Conservation (phyloP, 1,284 basidiomycete genomes). For the Coniferiporia sulphurascens region DNA sequence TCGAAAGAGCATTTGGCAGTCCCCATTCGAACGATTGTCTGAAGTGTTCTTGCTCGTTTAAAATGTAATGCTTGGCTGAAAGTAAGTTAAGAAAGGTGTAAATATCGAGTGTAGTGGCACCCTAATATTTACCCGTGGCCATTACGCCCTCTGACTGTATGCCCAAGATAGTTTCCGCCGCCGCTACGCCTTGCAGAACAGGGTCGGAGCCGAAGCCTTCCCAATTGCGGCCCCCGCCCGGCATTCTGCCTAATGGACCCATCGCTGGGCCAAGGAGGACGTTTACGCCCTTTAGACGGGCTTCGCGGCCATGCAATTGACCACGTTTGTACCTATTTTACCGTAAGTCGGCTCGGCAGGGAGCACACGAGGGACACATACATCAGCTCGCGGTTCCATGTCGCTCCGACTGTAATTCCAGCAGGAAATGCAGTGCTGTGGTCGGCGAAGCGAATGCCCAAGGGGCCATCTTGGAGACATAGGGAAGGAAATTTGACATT, state of each 20-base stretch:
- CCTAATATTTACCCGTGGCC: constrained; percentile 34
- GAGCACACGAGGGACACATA: constrained; percentile 23
- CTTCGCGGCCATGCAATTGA: constrained; percentile 68
- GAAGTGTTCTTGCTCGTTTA: constrained; percentile 34
- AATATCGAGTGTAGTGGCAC: background rate
- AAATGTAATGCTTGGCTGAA: constrained; percentile 29
- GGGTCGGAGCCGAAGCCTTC: constrained; percentile 59
- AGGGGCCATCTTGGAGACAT: constrained; percentile 35
- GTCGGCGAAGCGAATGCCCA: constrained; percentile 28
- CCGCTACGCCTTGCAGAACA: constrained; percentile 39
- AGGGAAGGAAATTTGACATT: constrained; percentile 17
- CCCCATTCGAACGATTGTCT: constrained; percentile 24
- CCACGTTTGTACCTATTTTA: constrained; percentile 44
- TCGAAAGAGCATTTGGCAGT: constrained; percentile 26
- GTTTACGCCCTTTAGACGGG: constrained; percentile 69
- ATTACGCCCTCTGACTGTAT: constrained; percentile 44
- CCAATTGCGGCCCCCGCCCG: constrained; percentile 63
- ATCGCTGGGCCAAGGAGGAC: constrained; percentile 54
- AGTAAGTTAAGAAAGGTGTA: background rate
- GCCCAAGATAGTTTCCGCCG: constrained; percentile 40
- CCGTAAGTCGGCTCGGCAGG: background rate
- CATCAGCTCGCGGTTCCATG: constrained; percentile 42
- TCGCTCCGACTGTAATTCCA: constrained; percentile 52
- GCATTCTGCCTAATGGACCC: constrained; percentile 42
- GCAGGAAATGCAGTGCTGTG: constrained; percentile 38